A percentile compares a stretch with the other conserved stretches of the same genome.
These are phyloP conservation scores for Pseudogymnoascus sp. DNA, from an alignment of 2,329 filamentous ascomycete genomes.

Conservation along the genomic window DNA sequence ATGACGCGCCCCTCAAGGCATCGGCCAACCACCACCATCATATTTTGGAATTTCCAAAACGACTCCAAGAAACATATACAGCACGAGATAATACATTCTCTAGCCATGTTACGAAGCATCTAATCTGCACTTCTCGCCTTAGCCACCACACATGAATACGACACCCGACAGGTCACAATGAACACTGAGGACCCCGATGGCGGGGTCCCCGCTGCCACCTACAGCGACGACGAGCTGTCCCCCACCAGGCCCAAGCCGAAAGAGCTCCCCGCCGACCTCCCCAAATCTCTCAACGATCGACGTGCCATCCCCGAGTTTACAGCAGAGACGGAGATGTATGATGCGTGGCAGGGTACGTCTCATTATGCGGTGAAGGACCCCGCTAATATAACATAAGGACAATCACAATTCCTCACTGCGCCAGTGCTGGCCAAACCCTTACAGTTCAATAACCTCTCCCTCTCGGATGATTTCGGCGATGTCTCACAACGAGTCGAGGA, in stretches of 20 bases:
- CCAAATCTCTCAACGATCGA: constrained; percentile 85
- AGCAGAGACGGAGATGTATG: constrained; percentile 91
- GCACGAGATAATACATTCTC: constrained; percentile 1
- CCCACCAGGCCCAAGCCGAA: constrained; percentile 33
- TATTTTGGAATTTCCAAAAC: constrained; percentile 5
- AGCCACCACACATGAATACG: constrained; percentile 28
- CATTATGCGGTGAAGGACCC: constrained; percentile 13
- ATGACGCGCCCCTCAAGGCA: constrained; percentile 5
- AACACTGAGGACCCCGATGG: constrained; percentile 47
- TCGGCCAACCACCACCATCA: constrained; percentile 1
- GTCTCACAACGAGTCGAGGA: constrained; percentile 45
- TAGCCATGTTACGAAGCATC: constrained; percentile 11
- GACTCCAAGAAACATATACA: neutral
- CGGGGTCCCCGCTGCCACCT: constrained; percentile 37
- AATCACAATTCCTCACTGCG: constrained; percentile 89
- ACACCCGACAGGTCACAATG: constrained; percentile 38
- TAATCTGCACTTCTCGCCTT: constrained; percentile 29
- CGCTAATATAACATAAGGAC: constrained; percentile 49
- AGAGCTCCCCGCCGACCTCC: constrained; percentile 72
- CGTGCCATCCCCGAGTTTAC: constrained; percentile 58
- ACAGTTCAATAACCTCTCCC: constrained; percentile 70
- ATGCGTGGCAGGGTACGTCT: constrained; percentile 84
- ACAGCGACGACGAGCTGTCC: constrained; percentile 48
- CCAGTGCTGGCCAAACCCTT: constrained; percentile 79
- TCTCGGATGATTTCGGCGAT: constrained; percentile 62